A percentile compares a stretch with the other conserved stretches of the same genome.
phyloP scores from a whole-genome alignment of 768 basidiomycete species.

The Dictyophora rubrovolvata region DNA sequence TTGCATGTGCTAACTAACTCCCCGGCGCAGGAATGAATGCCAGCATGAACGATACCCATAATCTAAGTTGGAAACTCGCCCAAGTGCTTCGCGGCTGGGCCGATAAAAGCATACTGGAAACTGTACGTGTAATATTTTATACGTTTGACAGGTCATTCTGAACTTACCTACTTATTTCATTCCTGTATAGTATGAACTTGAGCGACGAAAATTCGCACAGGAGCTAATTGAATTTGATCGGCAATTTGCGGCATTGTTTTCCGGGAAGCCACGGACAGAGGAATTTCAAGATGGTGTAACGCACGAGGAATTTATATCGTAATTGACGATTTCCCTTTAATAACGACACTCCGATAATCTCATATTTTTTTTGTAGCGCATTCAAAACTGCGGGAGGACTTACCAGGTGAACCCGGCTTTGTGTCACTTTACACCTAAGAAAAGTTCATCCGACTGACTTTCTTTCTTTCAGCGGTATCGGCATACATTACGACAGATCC shows the following conservation, averaged over 20 bases:
- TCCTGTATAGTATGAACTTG: slow-evolving; percentile 55
- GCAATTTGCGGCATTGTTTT: slow-evolving; percentile 55
- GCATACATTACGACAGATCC: slow-evolving; percentile 42
- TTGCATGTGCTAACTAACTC: not conserved
- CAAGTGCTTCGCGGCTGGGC: slow-evolving; percentile 49
- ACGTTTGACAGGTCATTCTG: not conserved
- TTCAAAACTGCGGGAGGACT: slow-evolving; percentile 47
- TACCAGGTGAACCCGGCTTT: slow-evolving; percentile 17
- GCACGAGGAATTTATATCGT: slow-evolving; percentile 42
- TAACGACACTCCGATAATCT: not conserved
- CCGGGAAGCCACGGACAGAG: slow-evolving; percentile 48
- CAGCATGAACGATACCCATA: slow-evolving; percentile 67
- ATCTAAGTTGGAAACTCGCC: slow-evolving; percentile 59
- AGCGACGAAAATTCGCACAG: slow-evolving; percentile 58
- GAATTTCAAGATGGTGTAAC: slow-evolving; percentile 33
- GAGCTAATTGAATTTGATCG: slow-evolving; percentile 67
- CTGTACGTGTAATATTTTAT: slow-evolving; percentile 23
- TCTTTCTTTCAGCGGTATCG: slow-evolving; percentile 30
- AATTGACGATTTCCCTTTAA: slow-evolving; percentile 12
- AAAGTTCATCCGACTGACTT: not conserved
- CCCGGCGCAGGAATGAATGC: slow-evolving; percentile 46
- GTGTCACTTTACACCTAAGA: not conserved
- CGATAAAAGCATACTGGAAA: slow-evolving; percentile 35
- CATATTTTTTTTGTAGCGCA: slow-evolving; percentile 21
- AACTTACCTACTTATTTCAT: not conserved